Evolutionary conservation across 495 filamentous ascomycete species (phyloP).

Genomic region (Penicillium ochrochloron): DNA sequence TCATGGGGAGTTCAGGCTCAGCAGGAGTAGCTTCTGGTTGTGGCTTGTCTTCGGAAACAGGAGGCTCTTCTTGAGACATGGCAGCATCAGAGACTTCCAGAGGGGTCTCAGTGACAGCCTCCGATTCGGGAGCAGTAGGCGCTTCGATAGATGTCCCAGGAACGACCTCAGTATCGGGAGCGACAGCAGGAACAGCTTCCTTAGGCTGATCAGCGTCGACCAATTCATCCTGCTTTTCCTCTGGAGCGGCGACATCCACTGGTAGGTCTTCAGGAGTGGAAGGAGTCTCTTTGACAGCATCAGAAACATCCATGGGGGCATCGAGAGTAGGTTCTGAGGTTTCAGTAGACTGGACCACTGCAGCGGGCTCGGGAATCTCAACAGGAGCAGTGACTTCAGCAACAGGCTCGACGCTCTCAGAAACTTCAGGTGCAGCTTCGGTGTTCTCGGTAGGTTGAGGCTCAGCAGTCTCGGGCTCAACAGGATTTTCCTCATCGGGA

Average conservation of each 20-base stretch:
- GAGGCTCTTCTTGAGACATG: not conserved
- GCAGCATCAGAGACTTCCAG: not conserved
- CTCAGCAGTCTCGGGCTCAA: conserved; percentile 13
- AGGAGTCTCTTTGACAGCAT: conserved; percentile 6
- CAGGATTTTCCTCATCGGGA: conserved; percentile 24
- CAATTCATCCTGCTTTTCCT: conserved; percentile 3
- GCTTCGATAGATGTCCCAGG: not conserved
- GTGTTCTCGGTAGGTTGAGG: conserved; percentile 10
- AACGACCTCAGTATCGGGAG: not conserved
- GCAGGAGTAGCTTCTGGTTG: conserved; percentile 8
- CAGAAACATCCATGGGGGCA: not conserved
- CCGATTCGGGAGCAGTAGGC: not conserved
- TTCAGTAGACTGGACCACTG: not conserved
- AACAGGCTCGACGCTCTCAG: not conserved
- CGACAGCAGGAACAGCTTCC: not conserved
- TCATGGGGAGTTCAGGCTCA: conserved; percentile 25
- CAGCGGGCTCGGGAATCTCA: not conserved
- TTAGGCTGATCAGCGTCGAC: not conserved
- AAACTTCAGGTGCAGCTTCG: not conserved
- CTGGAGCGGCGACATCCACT: not conserved
- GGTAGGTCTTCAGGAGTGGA: not conserved
- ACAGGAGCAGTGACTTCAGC: not conserved
- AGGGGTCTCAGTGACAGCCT: not conserved
- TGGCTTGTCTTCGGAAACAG: not conserved
- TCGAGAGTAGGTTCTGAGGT: not conserved